Conservation (phyloP, 345 rosid genomes). For the Camelina laxa region DNA sequence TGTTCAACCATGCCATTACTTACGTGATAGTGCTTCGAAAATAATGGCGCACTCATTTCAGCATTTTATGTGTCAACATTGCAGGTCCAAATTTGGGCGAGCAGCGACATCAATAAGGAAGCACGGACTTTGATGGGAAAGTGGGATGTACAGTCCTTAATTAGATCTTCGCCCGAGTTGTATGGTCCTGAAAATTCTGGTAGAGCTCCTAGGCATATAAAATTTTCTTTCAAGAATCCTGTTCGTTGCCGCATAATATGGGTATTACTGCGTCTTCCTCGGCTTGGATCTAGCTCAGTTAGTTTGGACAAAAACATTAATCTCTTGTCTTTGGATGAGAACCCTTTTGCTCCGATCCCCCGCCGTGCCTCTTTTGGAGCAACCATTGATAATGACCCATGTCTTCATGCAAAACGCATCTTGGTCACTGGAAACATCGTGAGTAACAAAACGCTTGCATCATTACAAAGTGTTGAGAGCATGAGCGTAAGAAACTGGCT, state of each 20-base stretch:
- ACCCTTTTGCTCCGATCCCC: constrained; percentile 76
- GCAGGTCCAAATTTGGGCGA: constrained; percentile 96
- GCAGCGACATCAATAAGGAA: constrained; percentile 81
- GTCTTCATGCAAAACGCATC: constrained; percentile 88
- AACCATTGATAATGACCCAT: constrained; percentile 63
- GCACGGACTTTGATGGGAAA: constrained; percentile 85
- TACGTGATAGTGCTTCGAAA: constrained; percentile 7
- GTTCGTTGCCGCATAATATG: constrained; percentile 90
- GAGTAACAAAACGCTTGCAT: constrained; percentile 48
- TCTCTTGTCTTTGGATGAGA: constrained; percentile 82
- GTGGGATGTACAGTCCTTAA: constrained; percentile 87
- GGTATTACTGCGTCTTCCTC: constrained; percentile 74
- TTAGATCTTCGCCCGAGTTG: constrained; percentile 67
- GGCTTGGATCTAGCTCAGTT: constrained; percentile 85
- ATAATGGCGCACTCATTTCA: constrained; percentile 20
- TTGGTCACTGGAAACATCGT: constrained; percentile 70
- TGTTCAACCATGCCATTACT: constrained; percentile 1
- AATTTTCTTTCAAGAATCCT: constrained; percentile 71
- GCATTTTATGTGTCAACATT: constrained; percentile 20
- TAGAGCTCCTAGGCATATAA: constrained; percentile 79
- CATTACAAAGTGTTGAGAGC: constrained; percentile 60
- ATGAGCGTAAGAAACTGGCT: constrained; percentile 64
- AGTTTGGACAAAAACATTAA: constrained; percentile 69
- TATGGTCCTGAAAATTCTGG: constrained; percentile 70
- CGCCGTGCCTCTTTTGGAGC: constrained; percentile 91